Conservation (phyloP, 2,329 filamentous ascomycete species). For the Septoria linicola region DNA sequence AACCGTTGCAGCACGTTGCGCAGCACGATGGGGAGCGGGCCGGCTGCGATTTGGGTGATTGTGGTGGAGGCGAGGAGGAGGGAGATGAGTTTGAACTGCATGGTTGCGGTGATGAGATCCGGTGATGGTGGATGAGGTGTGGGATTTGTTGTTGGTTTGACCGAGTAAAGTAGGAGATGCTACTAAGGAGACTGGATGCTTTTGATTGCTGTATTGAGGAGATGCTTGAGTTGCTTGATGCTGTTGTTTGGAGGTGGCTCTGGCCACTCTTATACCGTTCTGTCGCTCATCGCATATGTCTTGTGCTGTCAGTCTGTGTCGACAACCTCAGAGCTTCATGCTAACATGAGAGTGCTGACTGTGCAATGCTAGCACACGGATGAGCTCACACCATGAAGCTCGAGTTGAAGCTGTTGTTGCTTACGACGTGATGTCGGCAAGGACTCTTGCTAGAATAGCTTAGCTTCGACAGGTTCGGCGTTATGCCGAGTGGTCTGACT, state of each 20-base stretch:
- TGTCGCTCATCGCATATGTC: not conserved
- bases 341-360: constrained; percentile 5
- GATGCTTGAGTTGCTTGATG: constrained; percentile 7
- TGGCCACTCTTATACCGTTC: not conserved
- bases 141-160: not conserved
- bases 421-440: not conserved
- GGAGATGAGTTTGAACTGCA: constrained; percentile 2
- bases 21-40: too few species aligned
- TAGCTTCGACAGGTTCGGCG: not conserved
- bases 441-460: constrained; percentile 1
- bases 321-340: not conserved
- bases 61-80: constrained; percentile 2
- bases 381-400: not conserved
- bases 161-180: not conserved
- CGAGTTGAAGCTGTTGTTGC: not conserved
- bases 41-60: not conserved
- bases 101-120: not conserved
- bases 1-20: too few species aligned
- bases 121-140: not conserved
- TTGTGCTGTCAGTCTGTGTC: not conserved
- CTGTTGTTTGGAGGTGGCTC: not conserved
- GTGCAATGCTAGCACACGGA: not conserved
- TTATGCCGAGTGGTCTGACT: not conserved
- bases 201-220: constrained; percentile 4
- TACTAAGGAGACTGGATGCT: not conserved